phyloP scores from a whole-genome alignment of 495 filamentous ascomycete species.

The Penicillium waksmanii region DNA sequence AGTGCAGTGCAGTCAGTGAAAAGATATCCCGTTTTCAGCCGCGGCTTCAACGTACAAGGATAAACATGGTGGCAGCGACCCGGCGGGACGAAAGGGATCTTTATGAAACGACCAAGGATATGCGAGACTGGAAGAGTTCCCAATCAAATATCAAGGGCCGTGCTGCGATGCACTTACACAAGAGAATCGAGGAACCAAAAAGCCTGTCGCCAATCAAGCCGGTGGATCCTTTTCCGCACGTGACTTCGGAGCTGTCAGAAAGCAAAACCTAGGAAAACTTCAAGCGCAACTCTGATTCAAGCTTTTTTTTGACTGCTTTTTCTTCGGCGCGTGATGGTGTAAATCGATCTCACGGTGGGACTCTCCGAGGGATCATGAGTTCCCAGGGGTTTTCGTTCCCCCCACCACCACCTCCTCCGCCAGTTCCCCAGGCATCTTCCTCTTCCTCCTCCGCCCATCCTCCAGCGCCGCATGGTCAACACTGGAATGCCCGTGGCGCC shows the following conservation, averaged over 20 bases:
- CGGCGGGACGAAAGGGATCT: neutral
- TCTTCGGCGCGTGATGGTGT: constrained; percentile 20
- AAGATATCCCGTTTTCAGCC: neutral
- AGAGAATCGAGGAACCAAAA: constrained; percentile 12
- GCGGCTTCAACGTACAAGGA: constrained; percentile 48
- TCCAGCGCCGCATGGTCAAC: constrained; percentile 36
- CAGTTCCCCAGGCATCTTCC: constrained; percentile 27
- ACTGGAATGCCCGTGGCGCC: constrained; percentile 39
- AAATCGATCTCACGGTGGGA: constrained; percentile 16
- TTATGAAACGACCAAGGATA: neutral
- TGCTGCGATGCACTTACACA: neutral
- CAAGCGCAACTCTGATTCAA: constrained; percentile 5
- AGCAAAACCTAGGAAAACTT: constrained; percentile 16
- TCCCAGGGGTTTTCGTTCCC: constrained; percentile 56
- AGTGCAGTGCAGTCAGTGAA: constrained; percentile 19
- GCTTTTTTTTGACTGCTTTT: constrained; percentile 7
- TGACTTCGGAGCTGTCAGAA: constrained; percentile 25
- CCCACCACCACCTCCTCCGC: constrained; percentile 52
- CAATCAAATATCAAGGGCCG: neutral
- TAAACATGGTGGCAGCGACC: constrained; percentile 51
- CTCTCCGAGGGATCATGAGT: constrained; percentile 43
- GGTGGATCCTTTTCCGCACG: constrained; percentile 13
- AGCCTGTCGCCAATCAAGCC: constrained; percentile 15
- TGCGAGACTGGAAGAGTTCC: neutral
- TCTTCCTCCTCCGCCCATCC: constrained; percentile 21